phyloP scores from a whole-genome alignment of 352 stramenopile genomes.

The Phytopythium montanum region DNA sequence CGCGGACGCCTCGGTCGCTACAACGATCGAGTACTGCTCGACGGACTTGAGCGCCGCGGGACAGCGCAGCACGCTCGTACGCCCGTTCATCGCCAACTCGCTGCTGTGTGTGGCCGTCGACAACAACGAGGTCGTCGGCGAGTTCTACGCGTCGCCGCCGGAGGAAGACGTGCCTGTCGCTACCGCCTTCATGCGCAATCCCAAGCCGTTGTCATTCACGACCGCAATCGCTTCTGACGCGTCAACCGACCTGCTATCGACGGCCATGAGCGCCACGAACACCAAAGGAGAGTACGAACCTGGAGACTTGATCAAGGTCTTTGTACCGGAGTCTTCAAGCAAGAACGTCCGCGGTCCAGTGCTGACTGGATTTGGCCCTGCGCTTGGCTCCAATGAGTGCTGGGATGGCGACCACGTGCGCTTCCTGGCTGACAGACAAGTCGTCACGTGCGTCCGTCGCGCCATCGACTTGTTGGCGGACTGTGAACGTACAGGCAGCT shows the following conservation, averaged over 20 bases:
- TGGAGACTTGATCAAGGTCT: slow-evolving; percentile 33
- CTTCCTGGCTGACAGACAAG: slow-evolving; percentile 16
- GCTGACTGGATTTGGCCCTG: slow-evolving; percentile 16
- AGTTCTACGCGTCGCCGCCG: slow-evolving; percentile 21
- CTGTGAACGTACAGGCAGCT: slow-evolving; percentile 8
- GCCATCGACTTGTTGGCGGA: slow-evolving; percentile 7
- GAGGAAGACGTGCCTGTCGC: slow-evolving; percentile 30
- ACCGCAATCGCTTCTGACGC: slow-evolving; percentile 1
- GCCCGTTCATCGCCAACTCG: slow-evolving; percentile 35
- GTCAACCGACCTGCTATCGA: not conserved
- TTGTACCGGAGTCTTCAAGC: slow-evolving; percentile 9
- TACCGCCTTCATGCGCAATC: slow-evolving; percentile 36
- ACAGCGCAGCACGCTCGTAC: slow-evolving; percentile 19
- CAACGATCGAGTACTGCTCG: slow-evolving; percentile 39
- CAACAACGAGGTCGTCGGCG: slow-evolving; percentile 42
- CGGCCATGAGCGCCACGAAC: not conserved
- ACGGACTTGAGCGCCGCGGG: slow-evolving; percentile 24
- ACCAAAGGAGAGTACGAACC: slow-evolving; percentile 13
- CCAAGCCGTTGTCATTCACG: slow-evolving; percentile 29
- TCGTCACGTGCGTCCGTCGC: slow-evolving; percentile 11
- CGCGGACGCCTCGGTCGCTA: not conserved
- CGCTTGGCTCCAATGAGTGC: slow-evolving; percentile 24
- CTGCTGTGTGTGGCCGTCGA: slow-evolving; percentile 44
- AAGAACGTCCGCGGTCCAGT: slow-evolving; percentile 12
- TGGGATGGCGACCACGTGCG: slow-evolving; percentile 16